Base-by-base conservation (phyloP, 345 rosid species). In the Rhodamnia rubescens region DNA sequence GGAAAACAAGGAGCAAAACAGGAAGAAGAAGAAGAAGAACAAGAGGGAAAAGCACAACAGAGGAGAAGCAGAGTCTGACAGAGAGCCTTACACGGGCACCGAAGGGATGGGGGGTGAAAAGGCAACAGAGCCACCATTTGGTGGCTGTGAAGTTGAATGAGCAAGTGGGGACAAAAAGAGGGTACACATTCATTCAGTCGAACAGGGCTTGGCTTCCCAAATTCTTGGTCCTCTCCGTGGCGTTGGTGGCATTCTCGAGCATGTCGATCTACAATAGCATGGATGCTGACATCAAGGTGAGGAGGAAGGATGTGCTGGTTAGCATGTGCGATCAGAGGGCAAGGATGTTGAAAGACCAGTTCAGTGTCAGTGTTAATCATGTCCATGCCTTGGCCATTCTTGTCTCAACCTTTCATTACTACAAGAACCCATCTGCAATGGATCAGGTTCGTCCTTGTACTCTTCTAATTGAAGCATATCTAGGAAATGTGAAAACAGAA, bases 321-420 rank as follows among this genome's bases (percentile, higher is more conserved):
- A 93, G 95, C 85, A 97, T 96, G 99, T 97, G 99, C 91, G 98
- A 97, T 88, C 96, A 95, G 85, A 91, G 99, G 88, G 98, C 99
- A 0, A 92, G 99, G 85, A 97, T 97, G 98, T 88, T 97, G 92
- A 98, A 97, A 86, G 99, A 97, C 91, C 99, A 94, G 84, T 97
- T 97, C 86, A 94, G 89, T 92, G 99, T 97, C 87, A 95, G 98
- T 89, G 99, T 95, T 83, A 97, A 97, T 85, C 99, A 97, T 92
- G 98, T 97, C 69, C 99, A 97, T 85, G 99, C 98, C 84, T 93
- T 97, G 85, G 98, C 99, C 85, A 92, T 97, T 88, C 98, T 97
- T 82, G 98, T 97, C 90, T 97, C 99, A 81, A 95, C 99, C 85
- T 97, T 97, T 82, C 98, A 95, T 88, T 97, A 94, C 91, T 93